phyloP scores from a whole-genome alignment of 1,284 basidiomycete genomes.

The Singerocomus inundabilis region DNA sequence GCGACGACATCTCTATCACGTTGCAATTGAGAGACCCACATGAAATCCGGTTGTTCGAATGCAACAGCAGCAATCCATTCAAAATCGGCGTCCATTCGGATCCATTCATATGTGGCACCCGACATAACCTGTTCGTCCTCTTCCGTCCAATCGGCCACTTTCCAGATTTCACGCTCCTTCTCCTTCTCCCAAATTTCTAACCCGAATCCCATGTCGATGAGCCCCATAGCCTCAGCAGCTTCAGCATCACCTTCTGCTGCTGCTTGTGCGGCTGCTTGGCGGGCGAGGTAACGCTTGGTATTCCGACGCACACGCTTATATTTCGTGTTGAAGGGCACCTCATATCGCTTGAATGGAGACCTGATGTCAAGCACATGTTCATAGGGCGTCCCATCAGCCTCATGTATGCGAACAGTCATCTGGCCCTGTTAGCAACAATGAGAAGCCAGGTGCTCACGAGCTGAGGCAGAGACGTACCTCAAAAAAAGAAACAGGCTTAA shows the following conservation, averaged over 20 bases:
- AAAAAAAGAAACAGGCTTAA: constrained; percentile 86
- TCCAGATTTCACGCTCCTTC: constrained; percentile 89
- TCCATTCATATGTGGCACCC: constrained; percentile 98
- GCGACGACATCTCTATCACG: constrained; percentile 98
- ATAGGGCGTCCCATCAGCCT: constrained; percentile 98
- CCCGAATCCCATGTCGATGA: constrained; percentile 96
- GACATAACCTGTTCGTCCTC: constrained; percentile 93
- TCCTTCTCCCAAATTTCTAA: constrained; percentile 96
- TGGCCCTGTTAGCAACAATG: constrained; percentile 60
- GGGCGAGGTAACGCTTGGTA: constrained; percentile 91
- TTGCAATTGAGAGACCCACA: constrained; percentile 98
- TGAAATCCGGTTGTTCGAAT: constrained; percentile 96
- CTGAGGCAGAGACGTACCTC: constrained; percentile 51
- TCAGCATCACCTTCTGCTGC: constrained; percentile 90
- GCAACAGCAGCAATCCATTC: constrained; percentile 95
- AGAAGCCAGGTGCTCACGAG: constrained; percentile 2
- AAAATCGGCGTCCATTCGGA: constrained; percentile 97
- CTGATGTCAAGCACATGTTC: constrained; percentile 97
- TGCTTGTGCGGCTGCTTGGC: constrained; percentile 90
- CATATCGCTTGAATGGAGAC: constrained; percentile 84
- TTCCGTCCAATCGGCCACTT: constrained; percentile 97
- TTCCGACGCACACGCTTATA: constrained; percentile 96
- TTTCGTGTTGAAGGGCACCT: constrained; percentile 99
- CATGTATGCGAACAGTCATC: constrained; percentile 98
- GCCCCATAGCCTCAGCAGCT: constrained; percentile 89